A percentile compares a stretch with the other conserved stretches of the same genome.
Conservation (phyloP, 176 grass and related monocot genomes). For the Triticum dicoccoides region DNA sequence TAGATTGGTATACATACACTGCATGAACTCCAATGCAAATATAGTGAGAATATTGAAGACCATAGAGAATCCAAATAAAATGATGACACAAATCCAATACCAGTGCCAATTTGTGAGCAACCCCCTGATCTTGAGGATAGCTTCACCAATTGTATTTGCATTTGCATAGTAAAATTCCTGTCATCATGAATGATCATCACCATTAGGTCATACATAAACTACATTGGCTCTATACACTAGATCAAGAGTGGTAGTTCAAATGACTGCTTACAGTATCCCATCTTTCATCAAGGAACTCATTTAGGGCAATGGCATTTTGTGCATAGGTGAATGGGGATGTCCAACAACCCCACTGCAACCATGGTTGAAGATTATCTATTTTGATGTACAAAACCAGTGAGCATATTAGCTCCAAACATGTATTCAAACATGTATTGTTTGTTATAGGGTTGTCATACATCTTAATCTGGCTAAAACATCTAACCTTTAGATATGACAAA, state of each 20-base stretch:
- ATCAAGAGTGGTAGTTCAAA: neutral
- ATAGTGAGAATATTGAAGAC: constrained; percentile 68
- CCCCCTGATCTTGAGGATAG: constrained; percentile 61
- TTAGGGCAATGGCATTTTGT: constrained; percentile 43
- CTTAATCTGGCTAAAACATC: neutral
- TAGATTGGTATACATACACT: constrained; percentile 38
- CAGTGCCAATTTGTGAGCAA: constrained; percentile 57
- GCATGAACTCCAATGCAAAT: constrained; percentile 54
- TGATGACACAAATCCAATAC: constrained; percentile 64
- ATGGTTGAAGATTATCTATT: constrained; percentile 51
- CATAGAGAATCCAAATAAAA: constrained; percentile 55
- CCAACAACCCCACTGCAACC: constrained; percentile 59
- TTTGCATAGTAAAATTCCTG: constrained; percentile 50
- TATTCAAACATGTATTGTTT: neutral
- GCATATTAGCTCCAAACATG: neutral
- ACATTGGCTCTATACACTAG: neutral
- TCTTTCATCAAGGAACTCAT: constrained; percentile 64
- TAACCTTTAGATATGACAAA: constrained; percentile 78
- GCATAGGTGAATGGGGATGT: constrained; percentile 52
- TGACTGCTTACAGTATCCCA: constrained; percentile 57
- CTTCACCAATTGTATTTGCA: constrained; percentile 56
- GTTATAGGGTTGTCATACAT: neutral
- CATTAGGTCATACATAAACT: neutral
- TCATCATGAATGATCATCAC: neutral
- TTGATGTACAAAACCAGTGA: neutral